These are phyloP conservation scores for Chaetomium sp. DNA, from an alignment of 2,329 filamentous ascomycete species.

Conservation along the genomic window DNA sequence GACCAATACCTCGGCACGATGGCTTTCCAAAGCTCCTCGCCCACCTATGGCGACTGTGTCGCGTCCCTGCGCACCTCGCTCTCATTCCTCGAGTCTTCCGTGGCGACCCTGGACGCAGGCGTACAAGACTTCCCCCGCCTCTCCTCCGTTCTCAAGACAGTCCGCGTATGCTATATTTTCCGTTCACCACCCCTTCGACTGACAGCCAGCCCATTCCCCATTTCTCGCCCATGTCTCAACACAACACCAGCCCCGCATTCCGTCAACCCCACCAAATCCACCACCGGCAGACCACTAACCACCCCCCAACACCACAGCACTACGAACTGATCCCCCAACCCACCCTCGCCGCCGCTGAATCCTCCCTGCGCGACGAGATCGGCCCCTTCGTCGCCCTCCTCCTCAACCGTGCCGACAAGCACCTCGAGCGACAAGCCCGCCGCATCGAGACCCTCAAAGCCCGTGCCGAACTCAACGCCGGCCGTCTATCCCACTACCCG, in stretches of 20 bases:
- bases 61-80: conserved; percentile 54
- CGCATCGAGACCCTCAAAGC: conserved; percentile 80
- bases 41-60: conserved; percentile 52
- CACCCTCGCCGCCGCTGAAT: conserved; percentile 73
- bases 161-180: conserved; percentile 40
- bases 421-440: conserved; percentile 75
- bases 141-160: conserved; percentile 48
- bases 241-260: background rate
- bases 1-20: background rate
- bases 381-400: conserved; percentile 77
- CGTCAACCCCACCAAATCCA: background rate
- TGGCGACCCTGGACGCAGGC: conserved; percentile 49
- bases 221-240: no score
- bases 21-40: background rate
- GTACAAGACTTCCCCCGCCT: conserved; percentile 54
- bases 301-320: conserved; percentile 48
- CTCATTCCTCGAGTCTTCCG: conserved; percentile 54
- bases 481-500: conserved; percentile 42
- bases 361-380: conserved; percentile 80
- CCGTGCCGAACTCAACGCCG: conserved; percentile 76
- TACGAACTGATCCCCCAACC: conserved; percentile 88
- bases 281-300: background rate
- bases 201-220: background rate
- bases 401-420: conserved; percentile 72
- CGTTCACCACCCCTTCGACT: background rate